A percentile compares a stretch with the other conserved stretches of the same genome.
These are phyloP conservation scores for Populus simonii DNA, from an alignment of 345 rosid genomes.

Conservation along the genomic window DNA sequence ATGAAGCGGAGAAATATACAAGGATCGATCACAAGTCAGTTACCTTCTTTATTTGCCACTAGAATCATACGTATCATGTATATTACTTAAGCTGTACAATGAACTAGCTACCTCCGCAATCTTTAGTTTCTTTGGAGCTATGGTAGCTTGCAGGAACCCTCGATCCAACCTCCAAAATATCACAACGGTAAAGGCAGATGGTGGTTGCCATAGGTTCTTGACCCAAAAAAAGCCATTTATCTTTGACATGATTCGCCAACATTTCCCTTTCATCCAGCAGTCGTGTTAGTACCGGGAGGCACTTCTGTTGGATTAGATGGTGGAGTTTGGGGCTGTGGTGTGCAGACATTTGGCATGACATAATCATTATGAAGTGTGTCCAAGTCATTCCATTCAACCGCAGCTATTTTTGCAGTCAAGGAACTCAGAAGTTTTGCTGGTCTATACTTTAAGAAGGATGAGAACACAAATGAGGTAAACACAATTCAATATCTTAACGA, in stretches of 20 bases:
- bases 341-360: conserved; percentile 32
- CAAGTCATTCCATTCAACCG: conserved; percentile 53
- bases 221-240: not conserved
- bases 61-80: conserved; percentile 1
- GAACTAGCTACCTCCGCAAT: conserved; percentile 12
- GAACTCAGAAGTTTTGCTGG: conserved; percentile 14
- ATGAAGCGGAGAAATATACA: conserved; percentile 29
- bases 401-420: conserved; percentile 43
- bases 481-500: conserved; percentile 14
- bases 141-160: conserved; percentile 6
- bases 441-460: not conserved
- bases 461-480: not conserved
- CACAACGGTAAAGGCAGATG: not conserved
- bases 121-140: conserved; percentile 4
- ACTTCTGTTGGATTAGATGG: conserved; percentile 42
- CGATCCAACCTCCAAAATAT: not conserved
- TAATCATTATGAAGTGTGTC: conserved; percentile 42
- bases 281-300: conserved; percentile 29
- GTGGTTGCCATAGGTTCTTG: conserved; percentile 5
- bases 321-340: conserved; percentile 56
- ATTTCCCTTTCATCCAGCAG: conserved; percentile 27
- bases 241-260: not conserved
- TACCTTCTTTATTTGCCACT: conserved; percentile 22
- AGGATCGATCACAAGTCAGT: not conserved
- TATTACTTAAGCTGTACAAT: conserved; percentile 31